Percentiles rank a stretch among this genome's conserved stretches.
Conservation (phyloP, 352 stramenopile genomes). For the Phytopythium ostracodes region DNA sequence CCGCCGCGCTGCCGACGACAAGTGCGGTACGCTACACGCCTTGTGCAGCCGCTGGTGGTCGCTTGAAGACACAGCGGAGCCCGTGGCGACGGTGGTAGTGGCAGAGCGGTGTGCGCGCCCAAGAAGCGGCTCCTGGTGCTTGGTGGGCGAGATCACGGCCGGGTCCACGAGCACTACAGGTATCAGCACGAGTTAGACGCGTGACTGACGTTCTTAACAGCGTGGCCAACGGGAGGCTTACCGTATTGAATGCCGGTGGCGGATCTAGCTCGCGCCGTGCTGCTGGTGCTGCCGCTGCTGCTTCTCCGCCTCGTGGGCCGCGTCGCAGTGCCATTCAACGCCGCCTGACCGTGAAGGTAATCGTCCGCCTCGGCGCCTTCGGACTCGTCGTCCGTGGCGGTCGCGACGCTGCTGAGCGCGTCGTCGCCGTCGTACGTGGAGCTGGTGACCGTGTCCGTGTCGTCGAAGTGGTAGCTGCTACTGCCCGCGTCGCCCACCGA, state of each 20-base stretch:
- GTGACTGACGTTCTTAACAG: too few relatives aligned
- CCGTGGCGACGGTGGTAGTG: neutral
- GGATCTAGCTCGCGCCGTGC: neutral
- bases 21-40: neutral
- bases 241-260: neutral
- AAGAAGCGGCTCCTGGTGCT: neutral
- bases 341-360: neutral
- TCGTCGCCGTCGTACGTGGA: conserved; percentile 3
- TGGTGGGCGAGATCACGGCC: neutral
- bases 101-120: neutral
- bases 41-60: neutral
- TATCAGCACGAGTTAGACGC: too few relatives aligned
- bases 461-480: conserved; percentile 1
- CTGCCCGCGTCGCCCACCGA: neutral
- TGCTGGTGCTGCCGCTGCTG: conserved; percentile 5
- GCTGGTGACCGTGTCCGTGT: conserved; percentile 2
- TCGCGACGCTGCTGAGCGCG: conserved; percentile 3
- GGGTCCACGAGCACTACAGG: neutral
- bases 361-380: neutral
- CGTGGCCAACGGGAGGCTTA: neutral
- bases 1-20: neutral
- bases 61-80: neutral
- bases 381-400: conserved; percentile 1
- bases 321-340: neutral
- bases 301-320: neutral